Conservation (phyloP, 2,329 filamentous ascomycete genomes). For the Didymosphaeria variabile region DNA sequence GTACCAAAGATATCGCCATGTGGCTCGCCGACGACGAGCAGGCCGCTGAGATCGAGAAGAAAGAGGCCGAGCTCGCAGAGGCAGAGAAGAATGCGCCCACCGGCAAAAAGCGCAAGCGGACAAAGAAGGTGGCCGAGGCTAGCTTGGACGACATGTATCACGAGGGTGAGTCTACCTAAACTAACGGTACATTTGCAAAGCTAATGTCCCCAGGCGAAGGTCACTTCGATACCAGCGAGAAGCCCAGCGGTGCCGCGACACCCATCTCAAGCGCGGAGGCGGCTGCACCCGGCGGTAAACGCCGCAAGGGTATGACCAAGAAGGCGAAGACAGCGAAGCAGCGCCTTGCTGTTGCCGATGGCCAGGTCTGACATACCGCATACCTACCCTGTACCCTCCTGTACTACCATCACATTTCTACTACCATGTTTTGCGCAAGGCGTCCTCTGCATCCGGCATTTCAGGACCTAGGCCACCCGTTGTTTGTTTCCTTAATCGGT, state of each 20-base stretch:
- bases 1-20: slow-evolving; percentile 97
- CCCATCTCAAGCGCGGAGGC: slow-evolving; percentile 66
- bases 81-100: slow-evolving; percentile 62
- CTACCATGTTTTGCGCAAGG: slow-evolving; percentile 14
- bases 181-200: not conserved
- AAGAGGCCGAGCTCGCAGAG: slow-evolving; percentile 83
- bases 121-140: slow-evolving; percentile 64
- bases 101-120: slow-evolving; percentile 67
- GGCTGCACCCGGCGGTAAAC: slow-evolving; percentile 55
- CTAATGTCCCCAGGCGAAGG: slow-evolving; percentile 77
- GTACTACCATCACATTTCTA: slow-evolving; percentile 17
- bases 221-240: slow-evolving; percentile 89
- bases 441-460: slow-evolving; percentile 11
- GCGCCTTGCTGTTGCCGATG: slow-evolving; percentile 59
- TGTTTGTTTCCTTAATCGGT: slow-evolving; percentile 6
- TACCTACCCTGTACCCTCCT: slow-evolving; percentile 1
- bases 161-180: slow-evolving; percentile 77
- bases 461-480: not conserved
- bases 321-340: slow-evolving; percentile 63
- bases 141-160: slow-evolving; percentile 97
- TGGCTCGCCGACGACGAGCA: slow-evolving; percentile 98
- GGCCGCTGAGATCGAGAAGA: slow-evolving; percentile 90
- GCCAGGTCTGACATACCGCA: slow-evolving; percentile 40
- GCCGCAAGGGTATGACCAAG: slow-evolving; percentile 58
- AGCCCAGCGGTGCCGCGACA: slow-evolving; percentile 85